Conservation (phyloP, 768 basidiomycete species). For the Mycena amicta region DNA sequence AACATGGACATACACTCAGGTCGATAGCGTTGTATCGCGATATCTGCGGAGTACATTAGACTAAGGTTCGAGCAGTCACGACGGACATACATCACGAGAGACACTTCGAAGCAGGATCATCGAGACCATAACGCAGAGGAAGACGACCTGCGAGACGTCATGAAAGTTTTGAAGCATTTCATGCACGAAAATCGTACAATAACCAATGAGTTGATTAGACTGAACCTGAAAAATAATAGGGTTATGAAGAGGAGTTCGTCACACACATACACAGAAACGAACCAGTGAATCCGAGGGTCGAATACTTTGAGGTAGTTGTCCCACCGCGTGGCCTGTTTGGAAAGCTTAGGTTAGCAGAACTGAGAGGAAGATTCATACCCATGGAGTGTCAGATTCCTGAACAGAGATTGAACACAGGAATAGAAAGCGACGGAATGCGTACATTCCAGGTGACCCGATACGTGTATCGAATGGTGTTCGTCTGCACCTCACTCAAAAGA, state of each 20-base stretch:
- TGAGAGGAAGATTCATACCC: conserved; percentile 47
- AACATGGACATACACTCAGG: conserved; percentile 60
- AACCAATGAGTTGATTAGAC: conserved; percentile 88
- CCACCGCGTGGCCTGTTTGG: conserved; percentile 97
- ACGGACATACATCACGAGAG: conserved; percentile 73
- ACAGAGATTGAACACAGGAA: conserved; percentile 1
- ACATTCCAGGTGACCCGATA: conserved; percentile 90
- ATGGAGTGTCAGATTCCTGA: conserved; percentile 83
- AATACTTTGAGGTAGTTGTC: conserved; percentile 95
- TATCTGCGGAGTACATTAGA: conserved; percentile 54
- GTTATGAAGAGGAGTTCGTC: too few species aligned
- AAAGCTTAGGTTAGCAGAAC: not conserved
- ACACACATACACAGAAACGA: too few species aligned
- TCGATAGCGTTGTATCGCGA: conserved; percentile 95
- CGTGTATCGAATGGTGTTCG: conserved; percentile 77
- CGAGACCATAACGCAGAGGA: conserved; percentile 91
- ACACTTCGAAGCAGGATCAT: conserved; percentile 88
- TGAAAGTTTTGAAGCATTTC: not conserved
- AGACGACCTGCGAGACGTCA: conserved; percentile 43
- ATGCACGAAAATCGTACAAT: conserved; percentile 45
- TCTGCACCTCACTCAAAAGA: conserved; percentile 58
- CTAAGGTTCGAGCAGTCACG: too few species aligned
- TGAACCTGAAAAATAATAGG: too few species aligned
- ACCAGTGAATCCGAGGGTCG: conserved; percentile 95
- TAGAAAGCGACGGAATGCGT: conserved; percentile 29